Evolutionary conservation across 192 early-diverging fungal species (phyloP), one percentile per base, ranked within the genome.

Genomic region (Backusella parvicylindrica): DNA sequence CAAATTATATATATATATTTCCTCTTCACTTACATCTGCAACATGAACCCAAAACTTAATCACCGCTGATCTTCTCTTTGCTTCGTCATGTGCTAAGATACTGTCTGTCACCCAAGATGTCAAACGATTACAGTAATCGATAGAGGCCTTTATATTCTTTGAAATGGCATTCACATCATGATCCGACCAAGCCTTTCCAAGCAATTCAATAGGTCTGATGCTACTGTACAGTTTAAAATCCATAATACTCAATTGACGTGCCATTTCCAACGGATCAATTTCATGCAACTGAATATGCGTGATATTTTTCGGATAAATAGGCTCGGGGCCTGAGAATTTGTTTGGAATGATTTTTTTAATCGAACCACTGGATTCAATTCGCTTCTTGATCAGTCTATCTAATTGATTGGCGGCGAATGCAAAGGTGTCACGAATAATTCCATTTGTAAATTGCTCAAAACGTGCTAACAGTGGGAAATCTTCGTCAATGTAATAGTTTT

Each of bases 201-300:
- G 75, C 74, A 92, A 96, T 84, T 99, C 98, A 28, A 89, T 89
- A 7, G 95, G 92, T 36, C 91, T 88, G 77, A 99, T 94, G 77
- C 88, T 89, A 79, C 89, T 91, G 71, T 92, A 98, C 30, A 92
- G 75, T 31, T 85, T 88, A 26, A 87, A 90, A 76, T 96, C 95
- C 79, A 95, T 89, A 50, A 99, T 85, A 5, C 97, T 99, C 67
- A 99, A 83, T 84, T 99, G 98, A 36, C 98, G 87, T 0, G 96
- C 97, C 38, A 98, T 82, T 82, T 99, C 98, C 23, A 94, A 74
- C 6, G 98, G 93, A 70, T 98, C 93, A 35, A 97, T 81, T 72
- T 99, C 97, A 83, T 95, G 78, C 60, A 98, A 88, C 68, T 60
- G 53, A 77, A 98, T 71, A 30, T 88, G 84, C 41, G 90, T 87